Conservation (phyloP, 345 rosid genomes). For the Triadica sebifera region DNA sequence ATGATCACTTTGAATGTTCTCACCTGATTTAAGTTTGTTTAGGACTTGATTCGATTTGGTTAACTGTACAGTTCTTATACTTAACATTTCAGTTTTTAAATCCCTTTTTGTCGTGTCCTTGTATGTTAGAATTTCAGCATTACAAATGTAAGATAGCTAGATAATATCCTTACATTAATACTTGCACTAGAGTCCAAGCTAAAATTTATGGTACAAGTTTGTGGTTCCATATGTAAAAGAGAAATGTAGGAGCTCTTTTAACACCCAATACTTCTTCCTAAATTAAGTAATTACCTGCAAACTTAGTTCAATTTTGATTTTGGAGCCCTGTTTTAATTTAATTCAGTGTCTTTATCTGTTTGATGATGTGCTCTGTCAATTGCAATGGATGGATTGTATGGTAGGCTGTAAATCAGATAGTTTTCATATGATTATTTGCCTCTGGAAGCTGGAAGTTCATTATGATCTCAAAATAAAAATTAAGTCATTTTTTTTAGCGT, state of each 20-base stretch:
- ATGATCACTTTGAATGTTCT: neutral
- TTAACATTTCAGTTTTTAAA: neutral
- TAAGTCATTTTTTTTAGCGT: too few species aligned
- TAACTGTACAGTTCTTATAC: neutral
- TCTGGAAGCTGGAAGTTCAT: neutral
- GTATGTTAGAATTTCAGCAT: neutral
- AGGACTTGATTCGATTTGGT: neutral
- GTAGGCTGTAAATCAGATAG: neutral
- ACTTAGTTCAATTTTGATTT: too few species aligned
- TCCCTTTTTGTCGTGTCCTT: neutral
- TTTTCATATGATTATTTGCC: neutral
- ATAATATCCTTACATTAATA: neutral
- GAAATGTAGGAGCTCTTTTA: neutral
- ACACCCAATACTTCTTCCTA: neutral
- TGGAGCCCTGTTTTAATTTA: neutral
- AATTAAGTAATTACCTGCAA: neutral
- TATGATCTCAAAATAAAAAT: too few species aligned
- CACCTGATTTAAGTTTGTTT: neutral
- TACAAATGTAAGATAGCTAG: neutral
- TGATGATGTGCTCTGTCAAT: neutral
- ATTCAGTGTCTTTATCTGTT: neutral
- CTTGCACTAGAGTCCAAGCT: neutral
- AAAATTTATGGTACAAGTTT: neutral
- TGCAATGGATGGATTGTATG: neutral
- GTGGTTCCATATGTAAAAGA: neutral